Conservation (phyloP, 371 early-diverging fungal genomes). For the Mortierella sp. region DNA sequence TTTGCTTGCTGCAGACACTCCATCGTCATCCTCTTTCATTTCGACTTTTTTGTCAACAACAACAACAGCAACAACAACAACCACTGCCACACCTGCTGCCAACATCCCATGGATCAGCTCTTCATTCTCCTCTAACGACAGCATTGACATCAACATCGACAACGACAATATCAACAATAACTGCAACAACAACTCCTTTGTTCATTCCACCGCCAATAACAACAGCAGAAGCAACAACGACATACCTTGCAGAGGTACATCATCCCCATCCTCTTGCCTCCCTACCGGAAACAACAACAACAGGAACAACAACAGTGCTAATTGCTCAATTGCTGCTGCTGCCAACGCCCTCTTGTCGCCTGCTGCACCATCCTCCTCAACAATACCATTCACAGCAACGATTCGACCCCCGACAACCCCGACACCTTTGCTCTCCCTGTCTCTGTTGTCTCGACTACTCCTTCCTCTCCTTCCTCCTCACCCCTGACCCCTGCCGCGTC, state of each 20-base stretch:
- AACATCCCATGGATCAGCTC: neutral
- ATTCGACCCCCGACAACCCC: conserved; percentile 14
- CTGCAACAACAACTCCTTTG: neutral
- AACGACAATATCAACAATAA: neutral
- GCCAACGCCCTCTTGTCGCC: neutral
- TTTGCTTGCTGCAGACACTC: neutral
- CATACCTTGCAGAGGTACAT: neutral
- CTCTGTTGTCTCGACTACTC: neutral
- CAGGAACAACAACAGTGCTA: neutral
- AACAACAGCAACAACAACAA: neutral
- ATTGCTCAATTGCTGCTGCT: neutral
- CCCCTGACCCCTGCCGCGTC: neutral
- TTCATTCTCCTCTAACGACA: neutral
- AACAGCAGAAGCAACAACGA: neutral
- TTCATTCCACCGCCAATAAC: neutral
- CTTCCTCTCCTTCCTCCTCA: neutral
- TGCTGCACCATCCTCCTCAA: neutral
- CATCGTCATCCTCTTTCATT: neutral
- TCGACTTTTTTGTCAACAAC: neutral
- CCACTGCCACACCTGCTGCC: neutral
- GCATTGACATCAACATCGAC: neutral
- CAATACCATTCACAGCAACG: neutral
- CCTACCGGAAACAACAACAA: conserved; percentile 3
- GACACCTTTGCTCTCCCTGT: neutral
- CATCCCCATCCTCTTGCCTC: neutral